Evolutionary conservation across 441 rosid species (phyloP).

Genomic region (Hura crepitans): DNA sequence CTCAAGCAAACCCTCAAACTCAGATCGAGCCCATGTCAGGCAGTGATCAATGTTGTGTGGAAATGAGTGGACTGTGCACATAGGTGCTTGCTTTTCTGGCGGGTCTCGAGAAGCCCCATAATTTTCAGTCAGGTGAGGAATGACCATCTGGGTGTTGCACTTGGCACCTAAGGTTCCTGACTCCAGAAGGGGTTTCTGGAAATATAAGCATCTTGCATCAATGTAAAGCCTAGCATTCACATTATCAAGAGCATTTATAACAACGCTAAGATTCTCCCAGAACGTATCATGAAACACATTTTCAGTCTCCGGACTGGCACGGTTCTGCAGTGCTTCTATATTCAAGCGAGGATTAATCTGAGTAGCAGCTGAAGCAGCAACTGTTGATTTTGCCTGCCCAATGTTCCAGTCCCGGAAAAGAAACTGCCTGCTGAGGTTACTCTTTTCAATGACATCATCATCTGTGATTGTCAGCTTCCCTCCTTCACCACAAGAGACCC

Average conservation of each 20-base stretch:
- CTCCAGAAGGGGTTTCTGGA: conserved; percentile 93
- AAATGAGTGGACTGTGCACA: conserved; percentile 93
- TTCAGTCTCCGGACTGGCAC: conserved; percentile 81
- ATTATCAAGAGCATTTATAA: conserved; percentile 84
- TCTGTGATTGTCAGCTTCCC: conserved; percentile 84
- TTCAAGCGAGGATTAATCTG: conserved; percentile 62
- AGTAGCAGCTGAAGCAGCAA: conserved; percentile 84
- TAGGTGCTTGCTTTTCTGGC: conserved; percentile 95
- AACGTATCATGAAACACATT: conserved; percentile 74
- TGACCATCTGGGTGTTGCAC: conserved; percentile 92
- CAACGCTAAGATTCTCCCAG: conserved; percentile 76
- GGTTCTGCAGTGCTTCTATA: conserved; percentile 81
- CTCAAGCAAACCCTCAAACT: conserved; percentile 91
- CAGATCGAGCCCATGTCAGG: conserved; percentile 95
- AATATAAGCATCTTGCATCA: conserved; percentile 88
- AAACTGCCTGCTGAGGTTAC: conserved; percentile 92
- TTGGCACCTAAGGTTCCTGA: conserved; percentile 91
- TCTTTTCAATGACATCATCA: conserved; percentile 93
- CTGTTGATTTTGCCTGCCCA: conserved; percentile 92
- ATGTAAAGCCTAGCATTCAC: conserved; percentile 87
- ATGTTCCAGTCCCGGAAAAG: conserved; percentile 96
- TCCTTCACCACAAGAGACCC: conserved; percentile 69
- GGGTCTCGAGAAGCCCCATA: conserved; percentile 96
- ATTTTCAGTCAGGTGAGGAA: conserved; percentile 87
- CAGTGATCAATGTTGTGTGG: conserved; percentile 97